phyloP scores from a whole-genome alignment of 192 early-diverging fungal genomes.

The Coemansia sp. region DNA sequence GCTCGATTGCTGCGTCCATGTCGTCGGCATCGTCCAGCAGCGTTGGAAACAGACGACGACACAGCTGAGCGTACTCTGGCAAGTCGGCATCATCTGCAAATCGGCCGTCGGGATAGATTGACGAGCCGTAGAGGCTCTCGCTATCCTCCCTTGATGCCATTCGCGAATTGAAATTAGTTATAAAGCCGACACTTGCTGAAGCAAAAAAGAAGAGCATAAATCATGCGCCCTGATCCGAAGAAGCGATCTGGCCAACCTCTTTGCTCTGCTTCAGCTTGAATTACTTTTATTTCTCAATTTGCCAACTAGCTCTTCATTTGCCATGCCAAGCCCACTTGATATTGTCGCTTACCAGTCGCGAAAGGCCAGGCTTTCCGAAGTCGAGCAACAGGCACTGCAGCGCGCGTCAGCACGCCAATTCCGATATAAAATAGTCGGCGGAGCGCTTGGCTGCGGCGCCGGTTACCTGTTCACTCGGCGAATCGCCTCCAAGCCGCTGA shows the following conservation, averaged over 20 bases:
- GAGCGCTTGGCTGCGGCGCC: conserved; percentile 13
- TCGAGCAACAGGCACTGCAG: conserved; percentile 18
- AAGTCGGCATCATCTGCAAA: conserved; percentile 42
- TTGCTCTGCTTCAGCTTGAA: too few relatives aligned
- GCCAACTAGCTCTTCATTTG: neutral
- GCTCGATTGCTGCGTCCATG: conserved; percentile 8
- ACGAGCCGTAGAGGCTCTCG: conserved; percentile 54
- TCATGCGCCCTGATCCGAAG: too few relatives aligned
- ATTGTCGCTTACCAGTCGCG: conserved; percentile 20
- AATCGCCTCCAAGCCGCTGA: conserved; percentile 3
- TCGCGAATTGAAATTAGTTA: neutral
- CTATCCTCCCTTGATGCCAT: conserved; percentile 28
- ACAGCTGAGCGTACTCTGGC: conserved; percentile 50
- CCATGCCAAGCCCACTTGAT: conserved; percentile 22
- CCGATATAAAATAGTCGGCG: neutral
- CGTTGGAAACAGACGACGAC: conserved; percentile 41
- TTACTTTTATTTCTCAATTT: neutral
- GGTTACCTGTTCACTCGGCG: conserved; percentile 31
- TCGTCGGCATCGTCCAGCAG: conserved; percentile 17
- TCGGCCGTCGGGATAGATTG: conserved; percentile 35
- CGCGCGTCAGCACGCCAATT: conserved; percentile 3
- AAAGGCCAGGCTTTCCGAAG: conserved; percentile 28
- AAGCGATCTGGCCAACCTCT: too few relatives aligned
- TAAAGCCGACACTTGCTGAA: too few relatives aligned
- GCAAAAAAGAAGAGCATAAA: neutral